Percentiles rank a stretch among this genome's conserved stretches.
Evolutionary conservation across 495 filamentous ascomycete genomes (phyloP).

Genomic region (Hypoxylon rickii): DNA sequence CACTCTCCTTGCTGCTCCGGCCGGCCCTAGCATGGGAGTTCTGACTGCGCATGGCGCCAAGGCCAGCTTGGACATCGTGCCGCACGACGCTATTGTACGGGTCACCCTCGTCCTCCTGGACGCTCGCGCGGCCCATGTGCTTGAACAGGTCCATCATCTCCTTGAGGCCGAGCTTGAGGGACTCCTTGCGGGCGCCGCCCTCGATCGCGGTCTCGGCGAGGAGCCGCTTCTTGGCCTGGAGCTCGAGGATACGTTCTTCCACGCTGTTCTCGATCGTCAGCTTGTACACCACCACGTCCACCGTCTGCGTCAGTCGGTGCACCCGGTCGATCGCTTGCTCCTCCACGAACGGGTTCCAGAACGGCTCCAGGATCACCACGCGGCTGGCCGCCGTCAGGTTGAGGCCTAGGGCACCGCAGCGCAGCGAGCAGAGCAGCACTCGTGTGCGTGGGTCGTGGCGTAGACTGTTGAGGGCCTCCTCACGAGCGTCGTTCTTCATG

Average conservation of each 20-base stretch:
- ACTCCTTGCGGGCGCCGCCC: conserved; percentile 63
- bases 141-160: conserved; percentile 92
- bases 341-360: conserved; percentile 98
- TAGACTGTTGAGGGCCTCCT: conserved; percentile 73
- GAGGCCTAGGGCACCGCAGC: conserved; percentile 88
- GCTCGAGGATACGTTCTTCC: conserved; percentile 87
- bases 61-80: conserved; percentile 21
- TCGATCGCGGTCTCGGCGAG: conserved; percentile 85
- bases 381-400: conserved; percentile 93
- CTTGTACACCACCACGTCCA: conserved; percentile 92
- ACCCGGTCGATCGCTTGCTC: conserved; percentile 99
- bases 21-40: neutral
- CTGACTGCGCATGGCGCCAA: conserved; percentile 17
- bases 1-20: conserved; percentile 38
- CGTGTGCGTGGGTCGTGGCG: conserved; percentile 72
- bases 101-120: conserved; percentile 1
- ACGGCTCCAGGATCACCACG: conserved; percentile 94
- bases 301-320: conserved; percentile 91
- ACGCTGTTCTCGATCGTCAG: conserved; percentile 83
- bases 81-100: conserved; percentile 3
- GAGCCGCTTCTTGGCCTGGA: conserved; percentile 90
- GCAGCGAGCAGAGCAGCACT: conserved; percentile 87
- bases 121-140: conserved; percentile 47
- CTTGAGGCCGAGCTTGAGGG: conserved; percentile 83
- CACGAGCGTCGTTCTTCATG: conserved; percentile 92